Conservation (phyloP, 1,284 basidiomycete genomes). For the Ustilago shanxiensis region DNA sequence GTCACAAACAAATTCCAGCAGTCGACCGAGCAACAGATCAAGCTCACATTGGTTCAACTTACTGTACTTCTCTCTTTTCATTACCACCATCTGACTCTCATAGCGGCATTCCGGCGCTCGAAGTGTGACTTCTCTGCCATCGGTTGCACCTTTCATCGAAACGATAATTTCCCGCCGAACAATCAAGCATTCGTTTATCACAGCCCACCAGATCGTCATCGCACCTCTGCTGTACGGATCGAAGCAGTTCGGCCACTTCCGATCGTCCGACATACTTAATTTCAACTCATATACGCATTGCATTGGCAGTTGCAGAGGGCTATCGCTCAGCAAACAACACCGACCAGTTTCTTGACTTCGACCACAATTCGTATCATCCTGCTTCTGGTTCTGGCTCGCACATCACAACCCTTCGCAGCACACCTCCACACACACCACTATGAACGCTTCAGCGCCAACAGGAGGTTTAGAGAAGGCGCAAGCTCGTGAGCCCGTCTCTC, state of each 20-base stretch:
- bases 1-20: neutral
- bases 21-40: neutral
- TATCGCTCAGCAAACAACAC: neutral
- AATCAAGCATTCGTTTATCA: neutral
- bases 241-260: neutral
- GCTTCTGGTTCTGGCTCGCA: neutral
- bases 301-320: neutral
- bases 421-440: constrained; percentile 3
- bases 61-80: neutral
- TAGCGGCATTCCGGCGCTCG: neutral
- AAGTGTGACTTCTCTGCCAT: neutral
- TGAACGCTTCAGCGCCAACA: constrained; percentile 12
- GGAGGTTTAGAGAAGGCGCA: constrained; percentile 5
- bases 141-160: neutral
- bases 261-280: neutral
- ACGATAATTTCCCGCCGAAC: neutral
- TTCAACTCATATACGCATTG: neutral
- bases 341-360: neutral
- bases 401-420: neutral
- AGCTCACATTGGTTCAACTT: too few relatives aligned
- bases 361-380: neutral
- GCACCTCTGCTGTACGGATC: neutral
- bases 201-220: neutral
- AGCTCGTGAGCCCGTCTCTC: constrained; percentile 11
- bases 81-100: neutral